Base-by-base conservation (phyloP, 805 yeast genomes). In the Wickerhamiella shivajii region DNA sequence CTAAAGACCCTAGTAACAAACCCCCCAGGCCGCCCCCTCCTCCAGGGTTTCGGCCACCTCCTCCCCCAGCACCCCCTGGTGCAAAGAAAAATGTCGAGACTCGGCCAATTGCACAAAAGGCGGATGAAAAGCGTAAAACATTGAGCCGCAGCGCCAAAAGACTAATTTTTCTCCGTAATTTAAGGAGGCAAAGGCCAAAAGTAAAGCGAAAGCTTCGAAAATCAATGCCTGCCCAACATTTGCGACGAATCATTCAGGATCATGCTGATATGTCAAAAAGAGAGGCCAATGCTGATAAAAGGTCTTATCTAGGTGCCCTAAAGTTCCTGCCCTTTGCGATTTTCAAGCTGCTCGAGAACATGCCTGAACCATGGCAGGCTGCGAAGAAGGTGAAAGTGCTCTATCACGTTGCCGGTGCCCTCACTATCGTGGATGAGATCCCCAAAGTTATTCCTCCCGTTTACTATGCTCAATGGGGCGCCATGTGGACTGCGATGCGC, bases 321-420 rank as follows among this genome's bases (percentile, higher is more conserved):
- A 87, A 84, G 56, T 92, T 77, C 57, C 69, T 92, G 75, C 99
- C 99, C 0, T 97, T 87, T 57, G 95, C 98, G 0, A 69, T 84
- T 3, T 55, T 84, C 44, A 90, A 90, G 53, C 64, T 90, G 24
- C 50, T 90, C 24, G 98, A 90, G 48, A 84, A 83, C 49, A 87
- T 90, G 87, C 99, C 99, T 0, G 93, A 84, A 51, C 99, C 99
- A 1, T 90, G 99, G 99, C 97, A 90, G 52, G 69, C 71, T 33
- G 60, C 67, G 2, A 79, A 79, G 40, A 92, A 79, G 27, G 97
- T 90, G 15, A 72, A 69, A 38, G 97, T 87, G 5, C 55, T 87
- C 26, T 90, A 90, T 52, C 99, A 90, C 49, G 67, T 68, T 14
- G 72, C 90, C 0, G 98, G 98, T 17, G 96, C 98, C 10, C 77